Evolutionary conservation across 306 rosid genomes (phyloP).

Genomic region (Acacia acuminata): DNA sequence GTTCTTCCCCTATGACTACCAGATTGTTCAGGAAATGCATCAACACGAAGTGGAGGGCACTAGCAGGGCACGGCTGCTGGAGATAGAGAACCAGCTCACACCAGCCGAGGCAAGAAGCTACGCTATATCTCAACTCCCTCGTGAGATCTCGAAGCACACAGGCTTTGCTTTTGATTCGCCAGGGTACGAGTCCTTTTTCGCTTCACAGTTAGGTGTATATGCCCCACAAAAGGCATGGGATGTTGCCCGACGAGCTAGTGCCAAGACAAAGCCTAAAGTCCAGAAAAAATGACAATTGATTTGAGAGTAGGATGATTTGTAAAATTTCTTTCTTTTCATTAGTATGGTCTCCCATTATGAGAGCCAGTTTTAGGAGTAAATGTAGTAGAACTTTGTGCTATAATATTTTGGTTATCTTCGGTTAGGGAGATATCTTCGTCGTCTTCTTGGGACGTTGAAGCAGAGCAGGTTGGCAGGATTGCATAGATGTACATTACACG

Average conservation of each 20-base stretch:
- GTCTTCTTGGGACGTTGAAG: background rate
- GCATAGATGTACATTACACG: constrained; percentile 10
- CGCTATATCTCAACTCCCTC: constrained; percentile 88
- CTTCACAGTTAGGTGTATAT: constrained; percentile 73
- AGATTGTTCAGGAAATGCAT: constrained; percentile 88
- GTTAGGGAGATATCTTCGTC: constrained; percentile 21
- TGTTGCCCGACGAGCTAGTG: constrained; percentile 95
- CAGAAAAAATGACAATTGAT: constrained; percentile 53
- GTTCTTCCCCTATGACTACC: constrained; percentile 96
- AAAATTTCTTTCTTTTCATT: constrained; percentile 31
- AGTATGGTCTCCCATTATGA: constrained; percentile 43
- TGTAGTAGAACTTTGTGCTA: constrained; percentile 42
- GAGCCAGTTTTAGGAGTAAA: constrained; percentile 46
- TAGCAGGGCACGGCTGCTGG: constrained; percentile 64
- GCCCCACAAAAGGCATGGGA: constrained; percentile 98
- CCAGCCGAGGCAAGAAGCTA: constrained; percentile 84
- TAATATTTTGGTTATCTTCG: constrained; percentile 16
- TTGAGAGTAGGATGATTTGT: constrained; percentile 43
- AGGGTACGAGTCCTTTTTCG: constrained; percentile 93
- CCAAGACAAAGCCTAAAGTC: constrained; percentile 53
- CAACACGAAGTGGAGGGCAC: constrained; percentile 62
- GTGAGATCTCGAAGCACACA: constrained; percentile 76
- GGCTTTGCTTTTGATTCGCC: constrained; percentile 99
- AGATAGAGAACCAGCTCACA: constrained; percentile 66
- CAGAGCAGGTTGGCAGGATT: background rate